Evolutionary conservation across 2,329 filamentous ascomycete genomes (phyloP).

Genomic region (Hypoxylon sp.): DNA sequence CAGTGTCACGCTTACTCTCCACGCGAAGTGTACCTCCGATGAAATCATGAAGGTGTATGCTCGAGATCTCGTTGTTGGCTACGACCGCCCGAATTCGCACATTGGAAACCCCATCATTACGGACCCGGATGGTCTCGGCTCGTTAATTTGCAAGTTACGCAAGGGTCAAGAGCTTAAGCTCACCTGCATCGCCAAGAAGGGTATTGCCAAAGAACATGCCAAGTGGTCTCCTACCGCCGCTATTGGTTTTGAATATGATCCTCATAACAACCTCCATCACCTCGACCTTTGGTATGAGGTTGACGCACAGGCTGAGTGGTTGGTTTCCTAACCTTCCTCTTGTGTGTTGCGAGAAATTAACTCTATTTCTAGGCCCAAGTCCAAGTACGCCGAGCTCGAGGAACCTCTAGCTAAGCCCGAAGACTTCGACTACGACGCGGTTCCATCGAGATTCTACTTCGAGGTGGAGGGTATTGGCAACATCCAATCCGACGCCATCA

Average conservation of each 20-base stretch:
- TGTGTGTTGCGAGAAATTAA: slow-evolving; percentile 43
- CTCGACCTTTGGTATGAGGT: slow-evolving; percentile 96
- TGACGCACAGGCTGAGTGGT: slow-evolving; percentile 88
- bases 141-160: slow-evolving; percentile 90
- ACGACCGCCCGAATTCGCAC: slow-evolving; percentile 77
- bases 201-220: slow-evolving; percentile 97
- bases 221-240: slow-evolving; percentile 97
- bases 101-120: slow-evolving; percentile 87
- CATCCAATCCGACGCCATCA: slow-evolving; percentile 89
- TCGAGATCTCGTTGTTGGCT: slow-evolving; percentile 83
- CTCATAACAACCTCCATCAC: slow-evolving; percentile 94
- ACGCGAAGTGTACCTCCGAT: slow-evolving; percentile 87
- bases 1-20: slow-evolving; percentile 85
- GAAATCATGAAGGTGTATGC: slow-evolving; percentile 96
- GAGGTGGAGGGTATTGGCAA: slow-evolving; percentile 92
- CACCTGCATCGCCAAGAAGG: slow-evolving; percentile 95
- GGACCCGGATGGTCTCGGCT: slow-evolving; percentile 85
- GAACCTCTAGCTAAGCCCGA: slow-evolving; percentile 85
- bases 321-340: slow-evolving; percentile 55
- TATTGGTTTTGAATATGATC: slow-evolving; percentile 97
- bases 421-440: slow-evolving; percentile 90
- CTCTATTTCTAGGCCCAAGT: slow-evolving; percentile 76
- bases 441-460: slow-evolving; percentile 89
- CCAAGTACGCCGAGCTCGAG: slow-evolving; percentile 84
- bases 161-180: slow-evolving; percentile 92